Percentiles rank a stretch among this genome's conserved stretches.
Conservation (phyloP, 2,329 filamentous ascomycete species). For the Graphium sp. region DNA sequence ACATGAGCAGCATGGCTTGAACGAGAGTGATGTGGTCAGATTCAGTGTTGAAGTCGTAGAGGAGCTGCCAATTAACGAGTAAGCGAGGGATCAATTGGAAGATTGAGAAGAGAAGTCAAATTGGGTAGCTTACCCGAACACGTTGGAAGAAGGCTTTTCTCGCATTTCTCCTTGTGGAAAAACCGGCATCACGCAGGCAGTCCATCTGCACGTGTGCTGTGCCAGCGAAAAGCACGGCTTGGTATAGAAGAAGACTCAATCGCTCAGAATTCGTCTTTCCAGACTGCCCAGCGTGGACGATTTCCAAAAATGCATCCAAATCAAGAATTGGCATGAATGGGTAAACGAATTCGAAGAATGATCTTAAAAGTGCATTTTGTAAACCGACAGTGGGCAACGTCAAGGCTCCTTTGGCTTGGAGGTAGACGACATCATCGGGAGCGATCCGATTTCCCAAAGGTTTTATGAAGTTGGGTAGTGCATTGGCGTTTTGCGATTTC, state of each 20-base stretch:
- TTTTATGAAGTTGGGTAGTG: conserved; percentile 32
- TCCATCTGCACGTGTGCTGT: conserved; percentile 47
- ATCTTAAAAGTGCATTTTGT: conserved; percentile 43
- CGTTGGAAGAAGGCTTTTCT: conserved; percentile 49
- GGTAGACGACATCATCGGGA: conserved; percentile 43
- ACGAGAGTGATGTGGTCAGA: conserved; percentile 49
- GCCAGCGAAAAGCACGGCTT: conserved; percentile 53
- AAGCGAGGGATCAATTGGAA: conserved; percentile 4
- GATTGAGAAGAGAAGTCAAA: too few relatives aligned
- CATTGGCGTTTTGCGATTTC: neutral
- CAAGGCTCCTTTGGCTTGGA: conserved; percentile 46
- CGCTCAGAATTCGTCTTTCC: too few relatives aligned
- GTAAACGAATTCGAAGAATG: conserved; percentile 48
- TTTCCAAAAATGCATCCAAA: conserved; percentile 19
- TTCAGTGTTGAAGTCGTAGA: conserved; percentile 56
- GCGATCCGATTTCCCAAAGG: conserved; percentile 40
- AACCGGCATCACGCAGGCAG: conserved; percentile 41
- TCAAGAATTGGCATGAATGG: conserved; percentile 50
- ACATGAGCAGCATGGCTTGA: conserved; percentile 48
- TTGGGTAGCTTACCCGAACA: conserved; percentile 40
- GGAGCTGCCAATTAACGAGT: conserved; percentile 19
- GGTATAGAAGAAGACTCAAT: conserved; percentile 50
- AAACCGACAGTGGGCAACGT: conserved; percentile 36
- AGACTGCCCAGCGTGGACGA: conserved; percentile 28
- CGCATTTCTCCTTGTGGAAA: conserved; percentile 40